These are phyloP conservation scores for Allomyces macrogynus DNA, from an alignment of 192 early-diverging fungal genomes.

Conservation along the genomic window DNA sequence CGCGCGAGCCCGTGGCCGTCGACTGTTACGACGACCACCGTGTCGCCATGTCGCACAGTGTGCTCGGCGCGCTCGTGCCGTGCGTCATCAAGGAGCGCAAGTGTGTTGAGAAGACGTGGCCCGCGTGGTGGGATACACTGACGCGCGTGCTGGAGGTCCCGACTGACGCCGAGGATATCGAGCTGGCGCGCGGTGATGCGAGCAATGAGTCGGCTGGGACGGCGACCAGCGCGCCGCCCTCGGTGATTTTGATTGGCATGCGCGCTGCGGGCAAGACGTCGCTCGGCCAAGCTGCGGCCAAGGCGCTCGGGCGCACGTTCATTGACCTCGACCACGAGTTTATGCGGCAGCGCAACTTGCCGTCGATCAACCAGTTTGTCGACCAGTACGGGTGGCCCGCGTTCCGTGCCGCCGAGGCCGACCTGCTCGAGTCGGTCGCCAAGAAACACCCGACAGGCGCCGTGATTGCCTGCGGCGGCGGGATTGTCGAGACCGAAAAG, in stretches of 20 bases:
- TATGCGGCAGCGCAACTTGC: conserved; percentile 45
- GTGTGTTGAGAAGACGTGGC: conserved; percentile 99
- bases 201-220: too few species aligned
- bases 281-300: conserved; percentile 54
- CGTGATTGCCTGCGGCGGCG: conserved; percentile 84
- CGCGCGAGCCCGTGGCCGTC: conserved; percentile 45
- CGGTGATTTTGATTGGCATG: conserved; percentile 94
- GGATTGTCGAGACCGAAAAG: conserved; percentile 64
- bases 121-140: conserved; percentile 93
- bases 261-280: conserved; percentile 89
- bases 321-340: conserved; percentile 68
- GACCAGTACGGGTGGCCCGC: conserved; percentile 57
- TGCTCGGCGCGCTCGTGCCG: conserved; percentile 57
- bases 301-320: conserved; percentile 40
- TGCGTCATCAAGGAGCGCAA: conserved; percentile 75
- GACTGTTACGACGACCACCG: conserved; percentile 95
- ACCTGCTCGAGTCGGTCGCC: conserved; percentile 33
- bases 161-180: conserved; percentile 9
- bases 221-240: conserved; percentile 25
- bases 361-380: conserved; percentile 64
- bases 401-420: conserved; percentile 65
- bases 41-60: conserved; percentile 88
- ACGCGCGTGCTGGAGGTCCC: conserved; percentile 53
- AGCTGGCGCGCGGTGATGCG: background rate
- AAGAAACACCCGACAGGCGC: conserved; percentile 30